Base-by-base conservation (phyloP, 305 asterid genomes). In the Stenogyne calaminthoides region DNA sequence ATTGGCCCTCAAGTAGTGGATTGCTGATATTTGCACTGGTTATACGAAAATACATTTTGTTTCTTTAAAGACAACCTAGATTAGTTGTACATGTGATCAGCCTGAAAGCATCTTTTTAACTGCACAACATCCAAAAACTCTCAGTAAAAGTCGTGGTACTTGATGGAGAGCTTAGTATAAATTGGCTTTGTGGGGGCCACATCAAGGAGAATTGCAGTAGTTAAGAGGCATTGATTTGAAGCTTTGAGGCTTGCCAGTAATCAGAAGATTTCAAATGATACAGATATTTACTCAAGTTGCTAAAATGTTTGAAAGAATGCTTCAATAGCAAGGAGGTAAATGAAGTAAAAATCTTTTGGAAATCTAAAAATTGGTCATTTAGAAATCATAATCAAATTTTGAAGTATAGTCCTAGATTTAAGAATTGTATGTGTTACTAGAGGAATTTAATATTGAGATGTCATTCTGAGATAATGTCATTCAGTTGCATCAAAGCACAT, bases 1-100 rank as follows among this genome's bases (percentile, higher is more conserved):
- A 10, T 51, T 66, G 59, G 9, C 40, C 72, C 16, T 56, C 58
- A 19, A 18, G 52, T 37, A 69, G n/a, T 69, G 64, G 73, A 64
- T 64, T 11, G 42, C 67, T 64, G 62, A 40, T 54, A n/a, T 29
- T 29, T 20, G 61, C 18, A n/a, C 52, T 11, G 32, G 54, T 49
- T 49, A n/a, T 32, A 49, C 12, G 55, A 67, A 66, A 37, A 29
- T 72, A 49, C 9, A 11, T 67, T 60, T 19, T 56, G 56, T 54
- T 68, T 39, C 54, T 49, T 20, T 46, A 57, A 67, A 47, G 14
- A 39, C 39, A 61, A 34, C 64, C 32, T 46, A 29, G 34, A 19
- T 55, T 12, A 34, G 46, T 27, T 29, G 12, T 29, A 29, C 18
- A 70, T n/a, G 40, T 18, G 3, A n/a, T 19, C 54, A 1, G 7